Conservation (phyloP, 2,329 filamentous ascomycete genomes). For the Fusarium lateritium region DNA sequence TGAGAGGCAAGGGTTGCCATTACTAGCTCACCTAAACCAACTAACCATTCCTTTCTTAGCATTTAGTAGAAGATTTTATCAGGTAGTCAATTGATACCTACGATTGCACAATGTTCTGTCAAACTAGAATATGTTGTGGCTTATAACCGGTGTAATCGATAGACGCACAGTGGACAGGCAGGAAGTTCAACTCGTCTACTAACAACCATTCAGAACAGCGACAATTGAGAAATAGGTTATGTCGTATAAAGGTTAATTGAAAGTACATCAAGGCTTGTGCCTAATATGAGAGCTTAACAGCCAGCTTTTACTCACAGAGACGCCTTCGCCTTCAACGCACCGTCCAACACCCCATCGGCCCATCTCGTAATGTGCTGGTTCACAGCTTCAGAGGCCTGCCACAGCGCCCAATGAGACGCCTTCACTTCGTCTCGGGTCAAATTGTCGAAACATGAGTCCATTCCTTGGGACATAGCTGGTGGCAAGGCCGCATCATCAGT, state of each 20-base stretch:
- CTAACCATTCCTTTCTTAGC: no score
- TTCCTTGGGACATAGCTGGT: constrained; percentile 77
- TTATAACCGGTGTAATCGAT: no score
- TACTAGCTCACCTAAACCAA: no score
- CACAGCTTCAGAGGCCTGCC: constrained; percentile 78
- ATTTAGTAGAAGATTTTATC: no score
- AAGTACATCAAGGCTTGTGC: neutral
- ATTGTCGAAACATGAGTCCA: constrained; percentile 77
- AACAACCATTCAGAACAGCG: no score
- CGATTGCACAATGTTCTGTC: no score
- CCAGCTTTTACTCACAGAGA: constrained; percentile 38
- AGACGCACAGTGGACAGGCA: no score
- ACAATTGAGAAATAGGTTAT: no score
- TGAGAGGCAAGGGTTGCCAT: no score
- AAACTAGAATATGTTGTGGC: no score
- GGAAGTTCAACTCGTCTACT: no score
- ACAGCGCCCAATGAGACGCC: constrained; percentile 86
- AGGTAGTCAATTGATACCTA: no score
- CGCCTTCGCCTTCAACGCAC: constrained; percentile 51
- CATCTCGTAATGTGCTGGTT: constrained; percentile 80
- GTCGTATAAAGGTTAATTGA: neutral
- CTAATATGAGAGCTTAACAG: neutral
- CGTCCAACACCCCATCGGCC: constrained; percentile 65
- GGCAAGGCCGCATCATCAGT: constrained; percentile 80
- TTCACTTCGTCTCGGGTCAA: constrained; percentile 77